Conservation (phyloP, 2,329 filamentous ascomycete genomes). For the Penicillium italicum region DNA sequence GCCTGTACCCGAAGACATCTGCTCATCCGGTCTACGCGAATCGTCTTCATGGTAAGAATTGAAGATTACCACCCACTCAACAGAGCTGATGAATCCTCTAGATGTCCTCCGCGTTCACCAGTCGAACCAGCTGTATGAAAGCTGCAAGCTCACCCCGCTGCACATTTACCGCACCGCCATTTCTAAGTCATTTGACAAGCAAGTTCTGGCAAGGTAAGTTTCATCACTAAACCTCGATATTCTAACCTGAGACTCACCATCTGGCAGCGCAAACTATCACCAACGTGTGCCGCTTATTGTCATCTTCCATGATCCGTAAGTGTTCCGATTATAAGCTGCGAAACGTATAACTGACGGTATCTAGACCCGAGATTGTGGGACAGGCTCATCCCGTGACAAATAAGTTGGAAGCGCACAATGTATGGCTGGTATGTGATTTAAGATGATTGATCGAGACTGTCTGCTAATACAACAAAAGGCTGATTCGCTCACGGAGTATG, state of each 20-base stretch:
- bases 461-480: slow-evolving; percentile 54
- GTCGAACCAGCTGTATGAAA: slow-evolving; percentile 64
- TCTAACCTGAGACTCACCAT: not conserved
- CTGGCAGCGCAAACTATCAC: slow-evolving; percentile 59
- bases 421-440: slow-evolving; percentile 69
- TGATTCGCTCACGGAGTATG: slow-evolving; percentile 75
- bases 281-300: slow-evolving; percentile 68
- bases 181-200: slow-evolving; percentile 76
- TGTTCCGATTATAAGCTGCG: slow-evolving; percentile 14
- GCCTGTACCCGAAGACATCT: slow-evolving; percentile 65
- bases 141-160: slow-evolving; percentile 73
- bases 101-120: slow-evolving; percentile 79
- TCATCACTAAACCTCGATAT: not conserved
- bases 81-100: slow-evolving; percentile 19
- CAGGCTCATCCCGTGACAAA: slow-evolving; percentile 68
- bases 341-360: slow-evolving; percentile 13
- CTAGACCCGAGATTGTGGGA: slow-evolving; percentile 66
- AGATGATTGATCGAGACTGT: slow-evolving; percentile 7
- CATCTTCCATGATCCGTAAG: slow-evolving; percentile 86
- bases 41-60: slow-evolving; percentile 58
- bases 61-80: not conserved
- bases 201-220: slow-evolving; percentile 71
- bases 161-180: slow-evolving; percentile 71
- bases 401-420: slow-evolving; percentile 74
- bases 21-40: slow-evolving; percentile 38